Base-by-base conservation (phyloP, 352 stramenopile genomes). In the Achlya hypogyna region DNA sequence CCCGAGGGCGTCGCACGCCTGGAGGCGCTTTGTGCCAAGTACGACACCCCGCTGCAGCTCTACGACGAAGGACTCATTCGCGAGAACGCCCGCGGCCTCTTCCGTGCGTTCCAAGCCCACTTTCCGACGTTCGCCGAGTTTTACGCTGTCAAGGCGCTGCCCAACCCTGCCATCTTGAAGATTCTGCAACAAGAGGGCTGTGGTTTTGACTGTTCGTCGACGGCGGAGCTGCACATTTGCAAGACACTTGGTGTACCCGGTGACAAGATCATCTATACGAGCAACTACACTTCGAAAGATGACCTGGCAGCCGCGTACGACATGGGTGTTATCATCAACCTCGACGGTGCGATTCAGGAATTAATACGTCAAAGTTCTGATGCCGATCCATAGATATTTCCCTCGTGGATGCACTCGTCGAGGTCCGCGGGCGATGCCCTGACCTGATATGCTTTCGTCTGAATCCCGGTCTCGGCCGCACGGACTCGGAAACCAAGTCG, bases 161-260 rank as follows among this genome's bases (percentile, higher is more conserved):
- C 88, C 16, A 96, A 96, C 74, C 88, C 88, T 12, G 86, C 85
- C 23, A 88, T 96, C 62, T 77, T 95, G 66, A 88, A 88, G 72
- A 72, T 96, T 18, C 78, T 96, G 47, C 63, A 78, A 23, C 74
- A 95, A 25, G 84, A 94, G 64, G 87, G 84, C 20, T 96, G 87
- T 73, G 88, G 88, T 32, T 89, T 96, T 79, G 88, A 96, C 73
- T 95, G 88, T 69, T 95, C 85, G 65, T 95, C 86, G 18, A 82
- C 84, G 25, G 77, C 87, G 4, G 88, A 96, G 69, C 77, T 96
- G 18, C 75, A 88, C 72, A 90, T 88, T 59, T 74, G 78, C 56
- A 76, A 90, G 62, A 67, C 91, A 75, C 65, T 95, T 38, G 86
- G 86, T 52, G 74, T 95, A 27, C 75, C 79, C 1, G 76, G 79